Evolutionary conservation across 2,329 filamentous ascomycete species (phyloP).

Genomic region (Phaeophleospora eucalypticola): DNA sequence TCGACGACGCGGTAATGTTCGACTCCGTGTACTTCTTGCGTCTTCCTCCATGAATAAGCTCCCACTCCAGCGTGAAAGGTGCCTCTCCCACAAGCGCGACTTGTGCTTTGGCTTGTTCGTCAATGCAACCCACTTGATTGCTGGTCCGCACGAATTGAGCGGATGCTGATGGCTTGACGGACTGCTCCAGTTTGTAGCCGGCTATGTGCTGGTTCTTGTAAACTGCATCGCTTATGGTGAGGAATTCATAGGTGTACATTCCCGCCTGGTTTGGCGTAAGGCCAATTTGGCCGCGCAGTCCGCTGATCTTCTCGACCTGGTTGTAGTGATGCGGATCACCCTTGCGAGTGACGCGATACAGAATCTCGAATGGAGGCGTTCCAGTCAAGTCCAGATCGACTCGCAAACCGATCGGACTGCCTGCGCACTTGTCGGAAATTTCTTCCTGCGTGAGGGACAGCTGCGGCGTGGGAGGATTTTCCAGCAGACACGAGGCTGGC

Average conservation of each 20-base stretch:
- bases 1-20: slow-evolving; percentile 58
- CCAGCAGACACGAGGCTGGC: slow-evolving; percentile 84
- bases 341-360: slow-evolving; percentile 67
- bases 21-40: slow-evolving; percentile 64
- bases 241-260: slow-evolving; percentile 81
- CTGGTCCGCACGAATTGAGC: slow-evolving; percentile 61
- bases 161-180: slow-evolving; percentile 87
- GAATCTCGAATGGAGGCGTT: slow-evolving; percentile 83
- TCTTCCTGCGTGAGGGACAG: slow-evolving; percentile 70
- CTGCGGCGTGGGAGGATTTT: slow-evolving; percentile 85
- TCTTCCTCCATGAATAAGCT: slow-evolving; percentile 84
- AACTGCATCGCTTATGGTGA: slow-evolving; percentile 73
- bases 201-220: slow-evolving; percentile 65
- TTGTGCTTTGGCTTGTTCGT: slow-evolving; percentile 71
- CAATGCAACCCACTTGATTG: slow-evolving; percentile 70
- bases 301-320: slow-evolving; percentile 57
- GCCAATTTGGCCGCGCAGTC: slow-evolving; percentile 77
- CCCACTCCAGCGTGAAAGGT: slow-evolving; percentile 88
- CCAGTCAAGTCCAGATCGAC: slow-evolving; percentile 88
- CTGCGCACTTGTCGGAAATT: slow-evolving; percentile 91
- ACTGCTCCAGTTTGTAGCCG: slow-evolving; percentile 67
- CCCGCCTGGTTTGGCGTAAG: slow-evolving; percentile 78
- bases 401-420: slow-evolving; percentile 83
- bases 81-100: slow-evolving; percentile 74
- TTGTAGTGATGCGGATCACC: slow-evolving; percentile 46